Percentiles rank a stretch among this genome's conserved stretches.
These are phyloP conservation scores for Acer campestre DNA, from an alignment of 345 rosid species.

Conservation along the genomic window DNA sequence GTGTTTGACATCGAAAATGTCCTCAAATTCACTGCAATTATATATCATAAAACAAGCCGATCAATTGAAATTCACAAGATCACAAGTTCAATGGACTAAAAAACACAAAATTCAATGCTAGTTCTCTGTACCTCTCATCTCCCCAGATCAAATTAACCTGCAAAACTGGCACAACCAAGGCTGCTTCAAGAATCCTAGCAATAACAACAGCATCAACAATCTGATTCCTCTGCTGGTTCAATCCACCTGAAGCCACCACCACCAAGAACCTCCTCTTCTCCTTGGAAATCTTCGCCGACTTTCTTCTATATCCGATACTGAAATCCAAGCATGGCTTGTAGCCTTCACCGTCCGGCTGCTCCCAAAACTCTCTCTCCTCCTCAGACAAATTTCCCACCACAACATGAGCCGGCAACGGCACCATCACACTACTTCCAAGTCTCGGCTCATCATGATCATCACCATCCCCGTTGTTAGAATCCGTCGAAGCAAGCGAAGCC, in stretches of 20 bases:
- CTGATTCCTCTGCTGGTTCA: constrained; percentile 75
- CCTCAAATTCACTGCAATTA: constrained; percentile 63
- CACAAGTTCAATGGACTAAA: not conserved
- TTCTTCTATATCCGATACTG: constrained; percentile 51
- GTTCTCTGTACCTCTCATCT: constrained; percentile 59
- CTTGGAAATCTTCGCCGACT: constrained; percentile 43
- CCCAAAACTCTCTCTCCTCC: constrained; percentile 71
- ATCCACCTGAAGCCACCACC: constrained; percentile 70
- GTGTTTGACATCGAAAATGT: constrained; percentile 63
- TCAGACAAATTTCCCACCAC: constrained; percentile 44
- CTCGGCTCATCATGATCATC: constrained; percentile 5
- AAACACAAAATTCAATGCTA: not conserved
- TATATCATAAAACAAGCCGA: not conserved
- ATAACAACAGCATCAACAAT: constrained; percentile 77
- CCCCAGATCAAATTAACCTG: constrained; percentile 71
- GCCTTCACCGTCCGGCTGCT: constrained; percentile 61
- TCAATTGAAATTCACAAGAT: not conserved
- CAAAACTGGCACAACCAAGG: constrained; percentile 71
- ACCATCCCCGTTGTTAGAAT: constrained; percentile 8
- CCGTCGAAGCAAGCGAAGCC: constrained; percentile 40
- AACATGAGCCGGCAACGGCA: constrained; percentile 52
- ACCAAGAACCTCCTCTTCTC: constrained; percentile 68
- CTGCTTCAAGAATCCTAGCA: constrained; percentile 73
- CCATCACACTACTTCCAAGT: constrained; percentile 28
- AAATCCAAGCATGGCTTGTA: constrained; percentile 74